Evolutionary conservation across 306 rosid genomes (phyloP).

Genomic region (Trifolium fragiferum): DNA sequence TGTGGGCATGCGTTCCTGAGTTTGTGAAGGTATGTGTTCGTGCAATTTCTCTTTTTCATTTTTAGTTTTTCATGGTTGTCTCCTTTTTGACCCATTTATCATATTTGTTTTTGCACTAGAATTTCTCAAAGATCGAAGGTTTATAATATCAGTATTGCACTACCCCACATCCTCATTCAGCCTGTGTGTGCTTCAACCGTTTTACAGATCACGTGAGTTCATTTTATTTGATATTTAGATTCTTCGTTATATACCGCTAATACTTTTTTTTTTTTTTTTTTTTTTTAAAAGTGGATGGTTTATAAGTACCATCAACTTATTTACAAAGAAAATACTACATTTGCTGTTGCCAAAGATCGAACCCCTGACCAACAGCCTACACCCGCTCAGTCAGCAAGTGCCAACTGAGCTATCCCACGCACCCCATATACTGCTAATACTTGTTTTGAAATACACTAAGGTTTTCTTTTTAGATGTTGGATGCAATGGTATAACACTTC

Average conservation of each 20-base stretch:
- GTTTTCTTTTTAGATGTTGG: too few relatives aligned
- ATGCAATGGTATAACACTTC: not conserved
- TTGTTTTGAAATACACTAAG: not conserved
- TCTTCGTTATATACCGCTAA: not conserved
- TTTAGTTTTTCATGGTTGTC: not conserved
- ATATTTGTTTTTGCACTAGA: constrained; percentile 49
- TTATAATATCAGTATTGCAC: constrained; percentile 44
- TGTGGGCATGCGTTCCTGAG: constrained; percentile 68
- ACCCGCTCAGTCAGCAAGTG: too few relatives aligned
- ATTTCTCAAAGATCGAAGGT: constrained; percentile 56
- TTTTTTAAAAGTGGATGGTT: too few relatives aligned
- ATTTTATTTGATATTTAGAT: not conserved
- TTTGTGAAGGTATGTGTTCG: constrained; percentile 54
- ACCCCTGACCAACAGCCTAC: too few relatives aligned
- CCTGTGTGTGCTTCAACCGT: constrained; percentile 77
- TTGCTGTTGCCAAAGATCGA: too few relatives aligned
- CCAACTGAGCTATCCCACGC: too few relatives aligned
- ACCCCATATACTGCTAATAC: not conserved
- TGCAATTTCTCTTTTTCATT: constrained; percentile 11
- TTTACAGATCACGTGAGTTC: constrained; percentile 69
- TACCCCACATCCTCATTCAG: constrained; percentile 58
- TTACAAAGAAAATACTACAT: too few relatives aligned
- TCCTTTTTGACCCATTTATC: constrained; percentile 9
- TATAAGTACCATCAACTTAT: too few relatives aligned
- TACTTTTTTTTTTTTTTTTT: not conserved